These are phyloP conservation scores for Erodium texanum DNA, from an alignment of 441 rosid genomes.

Conservation along the genomic window DNA sequence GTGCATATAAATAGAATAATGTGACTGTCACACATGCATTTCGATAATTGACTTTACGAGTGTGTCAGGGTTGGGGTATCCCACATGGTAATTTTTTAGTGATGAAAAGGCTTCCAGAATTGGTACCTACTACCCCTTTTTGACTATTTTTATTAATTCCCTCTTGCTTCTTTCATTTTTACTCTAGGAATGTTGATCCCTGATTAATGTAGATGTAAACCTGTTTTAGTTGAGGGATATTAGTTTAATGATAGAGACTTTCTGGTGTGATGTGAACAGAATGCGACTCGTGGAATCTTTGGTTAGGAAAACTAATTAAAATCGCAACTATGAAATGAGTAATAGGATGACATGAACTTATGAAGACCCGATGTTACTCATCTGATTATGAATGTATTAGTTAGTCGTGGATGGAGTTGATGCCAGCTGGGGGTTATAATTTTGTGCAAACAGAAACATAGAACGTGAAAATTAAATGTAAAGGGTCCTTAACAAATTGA, in stretches of 20 bases:
- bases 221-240: background rate
- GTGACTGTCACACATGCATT: background rate
- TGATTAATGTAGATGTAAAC: background rate
- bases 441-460: background rate
- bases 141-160: background rate
- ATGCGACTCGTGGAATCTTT: no score
- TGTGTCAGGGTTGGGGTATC: no score
- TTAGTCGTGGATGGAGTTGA: background rate
- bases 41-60: background rate
- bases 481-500: background rate
- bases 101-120: background rate
- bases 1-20: background rate
- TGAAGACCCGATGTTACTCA: no score
- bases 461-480: background rate
- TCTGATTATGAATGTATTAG: no score
- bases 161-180: background rate
- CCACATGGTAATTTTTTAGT: no score
- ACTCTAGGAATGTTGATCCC: slow-evolving; percentile 1
- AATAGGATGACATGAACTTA: no score
- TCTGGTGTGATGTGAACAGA: background rate
- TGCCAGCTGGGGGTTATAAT: background rate
- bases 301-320: no score
- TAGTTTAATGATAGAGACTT: background rate
- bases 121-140: background rate
- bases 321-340: no score